Evolutionary conservation across 768 basidiomycete genomes (phyloP).

Genomic region (Auricularia sp.): DNA sequence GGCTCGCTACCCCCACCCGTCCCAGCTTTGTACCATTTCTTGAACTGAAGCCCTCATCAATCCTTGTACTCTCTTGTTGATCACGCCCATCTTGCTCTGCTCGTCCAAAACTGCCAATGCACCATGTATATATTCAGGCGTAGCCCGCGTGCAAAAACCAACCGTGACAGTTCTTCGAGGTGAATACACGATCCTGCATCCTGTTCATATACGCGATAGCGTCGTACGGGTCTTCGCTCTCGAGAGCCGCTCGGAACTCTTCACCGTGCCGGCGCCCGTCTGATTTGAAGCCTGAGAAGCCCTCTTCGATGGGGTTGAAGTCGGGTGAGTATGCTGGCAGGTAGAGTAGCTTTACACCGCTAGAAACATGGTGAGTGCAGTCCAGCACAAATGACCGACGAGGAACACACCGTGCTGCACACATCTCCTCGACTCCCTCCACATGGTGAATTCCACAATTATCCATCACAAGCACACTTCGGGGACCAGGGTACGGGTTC

Average conservation of each 20-base stretch:
- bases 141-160: neutral
- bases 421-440: constrained; percentile 10
- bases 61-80: too few relatives aligned
- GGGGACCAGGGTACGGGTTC: constrained; percentile 13
- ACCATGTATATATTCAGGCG: neutral
- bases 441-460: constrained; percentile 17
- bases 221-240: neutral
- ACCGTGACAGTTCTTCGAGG: neutral
- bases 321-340: constrained; percentile 30
- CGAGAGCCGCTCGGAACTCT: neutral
- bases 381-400: neutral
- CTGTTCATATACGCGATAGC: neutral
- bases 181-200: neutral
- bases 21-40: too few relatives aligned
- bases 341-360: constrained; percentile 9
- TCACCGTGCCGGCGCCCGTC: neutral
- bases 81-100: too few relatives aligned
- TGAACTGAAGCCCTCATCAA: too few relatives aligned
- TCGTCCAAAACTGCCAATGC: too few relatives aligned
- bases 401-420: constrained; percentile 9
- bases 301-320: constrained; percentile 27
- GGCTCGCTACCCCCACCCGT: too few relatives aligned
- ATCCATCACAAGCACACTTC: constrained; percentile 20
- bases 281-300: constrained; percentile 23
- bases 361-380: neutral